Percentiles rank a stretch among this genome's conserved stretches.
Conservation (phyloP, 2,329 filamentous ascomycete species). For the Cladophialophora psammophila region DNA sequence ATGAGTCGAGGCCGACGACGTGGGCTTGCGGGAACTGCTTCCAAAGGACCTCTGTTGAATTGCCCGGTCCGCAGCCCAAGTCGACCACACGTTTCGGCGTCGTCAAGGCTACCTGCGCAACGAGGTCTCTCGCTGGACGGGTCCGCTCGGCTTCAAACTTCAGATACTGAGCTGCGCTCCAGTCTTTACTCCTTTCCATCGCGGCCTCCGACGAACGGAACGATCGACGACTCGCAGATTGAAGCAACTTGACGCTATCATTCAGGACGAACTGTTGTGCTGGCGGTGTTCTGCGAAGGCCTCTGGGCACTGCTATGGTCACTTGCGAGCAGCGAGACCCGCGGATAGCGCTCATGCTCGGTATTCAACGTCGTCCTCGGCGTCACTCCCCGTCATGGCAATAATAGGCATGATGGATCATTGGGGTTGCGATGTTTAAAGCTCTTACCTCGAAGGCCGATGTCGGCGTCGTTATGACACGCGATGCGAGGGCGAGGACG, state of each 20-base stretch:
- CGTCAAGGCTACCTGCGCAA: constrained; percentile 56
- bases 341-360: not conserved
- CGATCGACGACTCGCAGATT: not conserved
- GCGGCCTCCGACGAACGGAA: constrained; percentile 4
- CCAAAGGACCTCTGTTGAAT: constrained; percentile 61
- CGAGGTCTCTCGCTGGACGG: constrained; percentile 61
- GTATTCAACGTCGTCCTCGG: not conserved
- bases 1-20: constrained; percentile 63
- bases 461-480: not conserved
- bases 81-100: constrained; percentile 59
- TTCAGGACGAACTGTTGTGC: not conserved
- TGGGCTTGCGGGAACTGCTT: constrained; percentile 56
- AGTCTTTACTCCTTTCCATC: constrained; percentile 48
- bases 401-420: not conserved
- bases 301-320: not conserved
- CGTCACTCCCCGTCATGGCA: not conserved
- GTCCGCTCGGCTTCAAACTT: constrained; percentile 64
- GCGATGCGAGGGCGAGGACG: not conserved
- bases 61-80: constrained; percentile 67
- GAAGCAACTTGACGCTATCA: not conserved
- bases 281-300: not conserved
- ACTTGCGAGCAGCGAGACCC: not conserved
- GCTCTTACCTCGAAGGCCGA: not conserved
- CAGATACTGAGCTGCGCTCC: constrained; percentile 65
- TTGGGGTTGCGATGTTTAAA: not conserved